phyloP scores from a whole-genome alignment of 371 early-diverging fungal species.

The Mortierella sp. region DNA sequence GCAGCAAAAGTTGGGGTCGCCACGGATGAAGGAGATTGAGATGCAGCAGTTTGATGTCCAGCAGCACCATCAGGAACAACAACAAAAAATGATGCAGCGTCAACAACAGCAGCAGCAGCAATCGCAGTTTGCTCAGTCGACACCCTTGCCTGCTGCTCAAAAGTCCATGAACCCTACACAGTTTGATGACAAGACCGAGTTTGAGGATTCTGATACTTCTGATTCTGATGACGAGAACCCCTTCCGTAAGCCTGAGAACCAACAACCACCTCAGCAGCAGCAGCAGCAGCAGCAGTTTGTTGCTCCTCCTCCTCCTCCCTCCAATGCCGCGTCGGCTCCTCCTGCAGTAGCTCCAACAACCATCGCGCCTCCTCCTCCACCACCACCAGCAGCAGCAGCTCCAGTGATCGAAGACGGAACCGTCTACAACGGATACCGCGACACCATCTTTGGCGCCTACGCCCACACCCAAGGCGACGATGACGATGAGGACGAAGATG shows the following conservation, averaged over 20 bases:
- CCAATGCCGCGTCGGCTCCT: not conserved
- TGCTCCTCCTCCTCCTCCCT: not conserved
- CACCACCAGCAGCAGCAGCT: not conserved
- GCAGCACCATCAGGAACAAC: slow-evolving; percentile 49
- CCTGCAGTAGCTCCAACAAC: not conserved
- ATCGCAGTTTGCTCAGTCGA: not conserved
- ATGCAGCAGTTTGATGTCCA: slow-evolving; percentile 51
- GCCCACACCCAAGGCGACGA: slow-evolving; percentile 27
- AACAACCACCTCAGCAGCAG: not conserved
- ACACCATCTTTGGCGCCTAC: slow-evolving; percentile 56
- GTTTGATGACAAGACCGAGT: slow-evolving; percentile 51
- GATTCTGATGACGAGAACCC: not conserved
- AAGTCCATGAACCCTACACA: slow-evolving; percentile 41
- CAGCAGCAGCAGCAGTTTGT: not conserved
- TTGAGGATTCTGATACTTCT: slow-evolving; percentile 26
- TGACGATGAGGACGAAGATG: slow-evolving; percentile 32
- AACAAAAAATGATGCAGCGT: slow-evolving; percentile 34
- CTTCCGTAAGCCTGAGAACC: slow-evolving; percentile 4
- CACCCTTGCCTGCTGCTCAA: slow-evolving; percentile 31
- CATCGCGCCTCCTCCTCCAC: not conserved
- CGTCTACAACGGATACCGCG: slow-evolving; percentile 53
- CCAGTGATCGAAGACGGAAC: slow-evolving; percentile 21
- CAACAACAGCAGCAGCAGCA: slow-evolving; percentile 26
- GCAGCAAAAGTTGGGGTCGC: not conserved
- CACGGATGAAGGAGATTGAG: slow-evolving; percentile 35